Evolutionary conservation across 148 eudicot genomes (phyloP).

Genomic region (Pharnaceum exiguum): DNA sequence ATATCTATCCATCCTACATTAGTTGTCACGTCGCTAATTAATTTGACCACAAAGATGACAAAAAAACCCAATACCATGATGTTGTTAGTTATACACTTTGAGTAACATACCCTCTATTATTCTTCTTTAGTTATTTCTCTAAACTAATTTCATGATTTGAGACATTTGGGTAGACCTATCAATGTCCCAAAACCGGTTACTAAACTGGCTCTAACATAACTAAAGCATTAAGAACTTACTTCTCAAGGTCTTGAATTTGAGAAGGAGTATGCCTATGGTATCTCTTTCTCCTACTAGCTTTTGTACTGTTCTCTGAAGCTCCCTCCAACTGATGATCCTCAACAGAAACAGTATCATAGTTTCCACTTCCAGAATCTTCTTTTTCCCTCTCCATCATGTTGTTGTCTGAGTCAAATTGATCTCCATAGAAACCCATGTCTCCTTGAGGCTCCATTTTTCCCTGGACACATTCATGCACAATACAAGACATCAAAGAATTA

Average conservation of each 20-base stretch:
- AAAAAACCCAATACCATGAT: too few relatives aligned
- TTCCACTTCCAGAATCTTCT: constrained; percentile 56
- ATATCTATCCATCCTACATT: too few relatives aligned
- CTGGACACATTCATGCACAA: constrained; percentile 10
- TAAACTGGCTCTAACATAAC: not conserved
- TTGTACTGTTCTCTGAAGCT: constrained; percentile 7
- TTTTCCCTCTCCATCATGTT: constrained; percentile 24
- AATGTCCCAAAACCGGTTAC: not conserved
- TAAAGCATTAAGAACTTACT: constrained; percentile 27
- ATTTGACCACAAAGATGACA: too few relatives aligned
- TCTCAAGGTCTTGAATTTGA: constrained; percentile 83
- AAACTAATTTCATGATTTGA: too few relatives aligned
- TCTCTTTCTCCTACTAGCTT: constrained; percentile 33
- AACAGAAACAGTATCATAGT: constrained; percentile 42
- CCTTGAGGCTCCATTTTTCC: constrained; percentile 52
- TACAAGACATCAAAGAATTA: not conserved
- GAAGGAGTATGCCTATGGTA: constrained; percentile 72
- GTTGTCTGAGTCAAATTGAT: constrained; percentile 29
- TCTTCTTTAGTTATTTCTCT: too few relatives aligned
- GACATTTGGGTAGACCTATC: too few relatives aligned
- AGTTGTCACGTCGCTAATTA: too few relatives aligned
- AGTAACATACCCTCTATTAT: too few relatives aligned
- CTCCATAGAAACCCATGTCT: constrained; percentile 40
- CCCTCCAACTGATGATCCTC: constrained; percentile 34
- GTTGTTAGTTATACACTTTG: too few relatives aligned